phyloP scores from a whole-genome alignment of 2,329 filamentous ascomycete genomes.

The Arachnopeziza araneosa region DNA sequence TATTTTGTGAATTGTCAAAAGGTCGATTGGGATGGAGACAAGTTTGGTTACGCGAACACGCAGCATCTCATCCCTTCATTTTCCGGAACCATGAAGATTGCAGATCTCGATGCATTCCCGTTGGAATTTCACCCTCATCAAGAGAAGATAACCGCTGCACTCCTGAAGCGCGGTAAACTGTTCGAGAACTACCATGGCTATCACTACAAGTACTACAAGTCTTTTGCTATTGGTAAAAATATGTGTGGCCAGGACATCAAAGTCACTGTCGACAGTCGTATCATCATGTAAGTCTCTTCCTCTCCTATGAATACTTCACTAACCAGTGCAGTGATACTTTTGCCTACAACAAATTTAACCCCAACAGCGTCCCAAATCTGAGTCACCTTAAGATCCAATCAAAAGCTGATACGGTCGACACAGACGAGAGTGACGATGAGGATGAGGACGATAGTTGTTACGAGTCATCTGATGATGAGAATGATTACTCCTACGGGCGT shows the following conservation, averaged over 20 bases:
- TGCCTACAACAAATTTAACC: slow-evolving; percentile 25
- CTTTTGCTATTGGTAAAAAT: slow-evolving; percentile 16
- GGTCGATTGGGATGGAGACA: slow-evolving; percentile 44
- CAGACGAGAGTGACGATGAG: slow-evolving; percentile 2
- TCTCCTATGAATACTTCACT: not conserved
- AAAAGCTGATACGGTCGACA: slow-evolving; percentile 5
- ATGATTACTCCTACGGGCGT: no score
- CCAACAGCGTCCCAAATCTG: slow-evolving; percentile 13
- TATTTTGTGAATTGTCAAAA: slow-evolving; percentile 37
- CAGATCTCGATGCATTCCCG: slow-evolving; percentile 40
- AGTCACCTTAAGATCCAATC: slow-evolving; percentile 12
- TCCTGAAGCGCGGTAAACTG: slow-evolving; percentile 38
- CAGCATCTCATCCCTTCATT: slow-evolving; percentile 37
- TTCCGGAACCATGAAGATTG: slow-evolving; percentile 40
- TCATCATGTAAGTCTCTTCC: slow-evolving; percentile 15
- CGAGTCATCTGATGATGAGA: no score
- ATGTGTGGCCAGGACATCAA: slow-evolving; percentile 17
- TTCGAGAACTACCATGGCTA: slow-evolving; percentile 43
- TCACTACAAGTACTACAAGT: slow-evolving; percentile 42
- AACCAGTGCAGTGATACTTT: slow-evolving; percentile 10
- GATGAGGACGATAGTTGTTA: not conserved
- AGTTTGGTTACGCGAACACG: slow-evolving; percentile 38
- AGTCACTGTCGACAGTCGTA: slow-evolving; percentile 17
- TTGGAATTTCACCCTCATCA: slow-evolving; percentile 38
- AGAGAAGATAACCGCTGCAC: slow-evolving; percentile 30